A percentile compares a stretch with the other conserved stretches of the same genome.
phyloP scores from a whole-genome alignment of 1,139 yeast genomes.

The Blastobotrys raffinosifermentans region DNA sequence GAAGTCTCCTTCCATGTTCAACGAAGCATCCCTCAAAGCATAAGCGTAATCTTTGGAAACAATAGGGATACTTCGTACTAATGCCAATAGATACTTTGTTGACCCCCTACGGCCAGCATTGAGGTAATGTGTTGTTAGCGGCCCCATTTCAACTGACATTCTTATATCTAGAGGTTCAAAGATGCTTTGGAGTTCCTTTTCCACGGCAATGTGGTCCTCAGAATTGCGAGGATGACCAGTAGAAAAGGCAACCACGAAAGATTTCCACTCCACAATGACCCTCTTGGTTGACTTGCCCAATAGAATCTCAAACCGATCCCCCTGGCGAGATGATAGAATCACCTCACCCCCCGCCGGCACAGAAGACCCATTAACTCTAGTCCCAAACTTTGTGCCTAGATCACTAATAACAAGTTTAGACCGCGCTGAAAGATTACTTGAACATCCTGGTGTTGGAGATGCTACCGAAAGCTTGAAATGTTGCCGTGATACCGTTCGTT shows the following conservation, averaged over 20 bases:
- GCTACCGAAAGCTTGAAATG: slow-evolving; percentile 21
- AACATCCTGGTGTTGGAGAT: slow-evolving; percentile 11
- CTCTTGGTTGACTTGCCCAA: slow-evolving; percentile 1
- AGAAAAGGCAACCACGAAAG: slow-evolving; percentile 15
- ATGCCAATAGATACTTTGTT: slow-evolving; percentile 24
- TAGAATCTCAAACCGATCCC: slow-evolving; percentile 4
- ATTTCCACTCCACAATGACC: slow-evolving; percentile 12
- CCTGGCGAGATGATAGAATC: slow-evolving; percentile 7
- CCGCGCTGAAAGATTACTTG: slow-evolving; percentile 15
- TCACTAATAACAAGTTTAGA: slow-evolving; percentile 20
- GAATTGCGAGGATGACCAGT: slow-evolving; percentile 9
- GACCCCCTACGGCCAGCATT: slow-evolving; percentile 16
- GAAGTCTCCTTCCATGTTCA: slow-evolving; percentile 16
- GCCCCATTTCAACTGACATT: slow-evolving; percentile 20
- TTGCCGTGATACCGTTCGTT: slow-evolving; percentile 17
- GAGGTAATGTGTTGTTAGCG: slow-evolving; percentile 20
- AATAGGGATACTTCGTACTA: slow-evolving; percentile 25
- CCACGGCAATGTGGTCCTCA: slow-evolving; percentile 8
- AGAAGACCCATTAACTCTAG: slow-evolving; percentile 14
- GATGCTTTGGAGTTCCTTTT: slow-evolving; percentile 6
- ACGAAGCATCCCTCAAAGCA: slow-evolving; percentile 14
- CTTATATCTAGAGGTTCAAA: slow-evolving; percentile 24
- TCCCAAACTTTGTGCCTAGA: slow-evolving; percentile 25
- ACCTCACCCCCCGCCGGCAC: slow-evolving; percentile 5
- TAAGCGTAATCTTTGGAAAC: slow-evolving; percentile 20